Evolutionary conservation across 148 eudicot genomes (phyloP).

Genomic region (Tetragonia tetragonoides): DNA sequence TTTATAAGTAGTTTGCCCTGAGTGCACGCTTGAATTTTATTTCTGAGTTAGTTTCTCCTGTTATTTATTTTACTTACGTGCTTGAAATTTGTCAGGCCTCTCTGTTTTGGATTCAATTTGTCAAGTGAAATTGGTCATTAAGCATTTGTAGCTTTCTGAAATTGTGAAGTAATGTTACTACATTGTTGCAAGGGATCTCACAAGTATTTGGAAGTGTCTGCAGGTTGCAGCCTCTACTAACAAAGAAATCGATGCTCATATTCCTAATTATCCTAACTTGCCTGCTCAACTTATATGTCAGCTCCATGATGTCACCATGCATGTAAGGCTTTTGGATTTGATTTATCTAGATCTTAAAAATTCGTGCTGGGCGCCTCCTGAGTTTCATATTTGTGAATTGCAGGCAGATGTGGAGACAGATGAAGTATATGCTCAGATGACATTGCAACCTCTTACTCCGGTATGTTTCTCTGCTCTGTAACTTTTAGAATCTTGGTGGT

Average conservation of each 20-base stretch:
- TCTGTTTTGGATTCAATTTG: not conserved
- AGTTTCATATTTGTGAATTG: constrained; percentile 14
- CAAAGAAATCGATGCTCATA: constrained; percentile 35
- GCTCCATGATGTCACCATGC: constrained; percentile 48
- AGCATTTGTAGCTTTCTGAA: not conserved
- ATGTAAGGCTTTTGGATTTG: constrained; percentile 27
- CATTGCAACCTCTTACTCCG: constrained; percentile 67
- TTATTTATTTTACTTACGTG: not conserved
- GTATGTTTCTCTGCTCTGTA: constrained; percentile 31
- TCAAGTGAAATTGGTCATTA: not conserved
- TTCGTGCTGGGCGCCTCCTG: constrained; percentile 21
- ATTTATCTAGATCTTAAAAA: not conserved
- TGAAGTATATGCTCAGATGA: constrained; percentile 60
- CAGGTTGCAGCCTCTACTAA: constrained; percentile 48
- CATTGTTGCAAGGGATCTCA: not conserved
- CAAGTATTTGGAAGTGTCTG: constrained; percentile 9
- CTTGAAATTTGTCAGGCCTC: not conserved
- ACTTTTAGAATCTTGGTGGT: not conserved
- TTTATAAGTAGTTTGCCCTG: not conserved
- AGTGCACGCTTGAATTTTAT: constrained; percentile 11
- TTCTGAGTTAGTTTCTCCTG: not conserved
- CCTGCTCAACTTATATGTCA: constrained; percentile 48
- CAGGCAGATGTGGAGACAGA: constrained; percentile 56
- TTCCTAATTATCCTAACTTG: constrained; percentile 43
- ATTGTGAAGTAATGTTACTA: not conserved